Conservation (phyloP, 2,329 filamentous ascomycete species). For the Phialophora expanda region DNA sequence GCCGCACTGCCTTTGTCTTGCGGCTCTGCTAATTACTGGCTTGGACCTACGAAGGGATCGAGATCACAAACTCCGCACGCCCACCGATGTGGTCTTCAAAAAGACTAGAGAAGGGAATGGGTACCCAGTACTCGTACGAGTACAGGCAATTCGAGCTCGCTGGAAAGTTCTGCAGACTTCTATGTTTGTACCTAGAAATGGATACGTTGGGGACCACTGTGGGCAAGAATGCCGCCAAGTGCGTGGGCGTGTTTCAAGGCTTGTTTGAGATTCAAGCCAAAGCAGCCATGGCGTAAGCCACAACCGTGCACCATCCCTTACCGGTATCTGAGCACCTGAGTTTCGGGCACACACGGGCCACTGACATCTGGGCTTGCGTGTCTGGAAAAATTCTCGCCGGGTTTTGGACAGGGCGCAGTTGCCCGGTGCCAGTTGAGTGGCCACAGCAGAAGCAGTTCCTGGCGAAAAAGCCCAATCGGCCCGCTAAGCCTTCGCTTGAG, state of each 20-base stretch:
- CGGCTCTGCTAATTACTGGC: neutral
- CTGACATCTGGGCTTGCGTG: slow-evolving; percentile 3
- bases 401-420: neutral
- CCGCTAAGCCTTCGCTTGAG: neutral
- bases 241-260: slow-evolving; percentile 30
- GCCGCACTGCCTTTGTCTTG: neutral
- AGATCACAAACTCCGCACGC: too few species aligned
- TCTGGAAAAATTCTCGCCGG: slow-evolving; percentile 1
- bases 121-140: too few species aligned
- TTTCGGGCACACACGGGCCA: slow-evolving; percentile 1
- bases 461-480: neutral
- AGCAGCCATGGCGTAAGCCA: slow-evolving; percentile 23
- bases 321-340: neutral
- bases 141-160: neutral
- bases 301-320: slow-evolving; percentile 13
- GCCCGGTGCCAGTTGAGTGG: neutral
- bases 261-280: slow-evolving; percentile 30
- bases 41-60: neutral
- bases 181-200: neutral
- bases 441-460: neutral
- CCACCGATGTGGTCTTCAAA: neutral
- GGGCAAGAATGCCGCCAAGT: slow-evolving; percentile 5
- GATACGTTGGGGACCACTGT: slow-evolving; percentile 3
- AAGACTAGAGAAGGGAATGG: neutral
- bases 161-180: neutral